Base-by-base conservation (phyloP, 306 rosid species). In the Cicer pinnatifidum region DNA sequence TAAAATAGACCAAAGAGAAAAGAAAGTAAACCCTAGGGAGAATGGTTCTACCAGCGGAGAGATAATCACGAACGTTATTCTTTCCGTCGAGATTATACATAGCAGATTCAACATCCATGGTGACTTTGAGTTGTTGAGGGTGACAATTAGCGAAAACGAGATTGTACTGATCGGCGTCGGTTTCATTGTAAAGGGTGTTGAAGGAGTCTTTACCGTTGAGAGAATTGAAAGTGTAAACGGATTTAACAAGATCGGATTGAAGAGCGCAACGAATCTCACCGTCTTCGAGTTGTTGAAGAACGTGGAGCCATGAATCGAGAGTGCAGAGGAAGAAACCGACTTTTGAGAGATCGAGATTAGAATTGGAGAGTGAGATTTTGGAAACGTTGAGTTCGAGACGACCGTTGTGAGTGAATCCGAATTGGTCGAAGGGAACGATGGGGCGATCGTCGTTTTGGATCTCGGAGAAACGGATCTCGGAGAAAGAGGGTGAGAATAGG, bases 41-140 rank as follows among this genome's bases (percentile, higher is more conserved):
- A 28, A 89, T 37, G 2, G 98, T 86, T 20, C 86, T 85, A 1
- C 98, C 98, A 10, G 96, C 93, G 6, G 98, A 88, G 12, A 93
- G 90, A 65, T 91, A 93, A 33, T 93, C 97, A 2, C 96, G 90
- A 39, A 58, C 46, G 13, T 70, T 33, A 71, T 38, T 75, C 67
- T 79, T 88, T 2, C 96, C 96, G n/a, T 93, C 98, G 11, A 93
- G 92, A 46, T 93, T 93, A 81, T 86, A 93, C 96, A 91, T 88
- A 4, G 86, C 96, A 8, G 98, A 93, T 5, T 73, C 83, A 16
- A 93, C 92, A 10, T 86, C 81, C 97, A 93, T 91, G 9, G 87
- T 82, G 67, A 91, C 86, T 69, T 28, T 79, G 5, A 84, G 80
- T 6, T 82, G 82, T 11, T 40, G 80, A 1, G 37, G 60, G 11